A percentile compares a stretch with the other conserved stretches of the same genome.
These are phyloP conservation scores for Berberis thunbergii DNA, from an alignment of 164 flowering plant species.

Conservation along the genomic window DNA sequence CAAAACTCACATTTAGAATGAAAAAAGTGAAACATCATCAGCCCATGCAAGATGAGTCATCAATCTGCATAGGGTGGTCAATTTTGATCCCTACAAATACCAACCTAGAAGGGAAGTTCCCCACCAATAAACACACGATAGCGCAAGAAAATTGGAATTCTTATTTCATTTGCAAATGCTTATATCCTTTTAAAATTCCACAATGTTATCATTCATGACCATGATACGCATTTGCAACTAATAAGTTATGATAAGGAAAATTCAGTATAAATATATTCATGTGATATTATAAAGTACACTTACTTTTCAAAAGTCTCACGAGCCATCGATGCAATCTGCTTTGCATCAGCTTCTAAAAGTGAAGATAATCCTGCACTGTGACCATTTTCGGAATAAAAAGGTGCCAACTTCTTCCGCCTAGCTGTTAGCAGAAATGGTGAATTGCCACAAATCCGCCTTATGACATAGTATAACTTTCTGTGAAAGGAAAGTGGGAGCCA, in stretches of 20 bases:
- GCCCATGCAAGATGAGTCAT: no score
- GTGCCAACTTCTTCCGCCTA: conserved; percentile 24
- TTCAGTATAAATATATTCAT: not conserved
- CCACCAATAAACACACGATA: no score
- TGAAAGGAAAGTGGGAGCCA: conserved; percentile 89
- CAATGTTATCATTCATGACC: no score
- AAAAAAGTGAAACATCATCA: no score
- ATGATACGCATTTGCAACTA: no score
- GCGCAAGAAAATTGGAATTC: no score
- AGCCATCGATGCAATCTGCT: conserved; percentile 64
- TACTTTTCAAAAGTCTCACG: conserved; percentile 81
- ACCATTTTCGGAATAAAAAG: conserved; percentile 40
- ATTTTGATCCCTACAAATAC: no score
- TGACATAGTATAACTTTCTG: conserved; percentile 39
- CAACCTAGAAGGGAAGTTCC: no score
- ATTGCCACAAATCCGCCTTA: conserved; percentile 44
- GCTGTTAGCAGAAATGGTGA: conserved; percentile 19
- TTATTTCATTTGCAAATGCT: no score
- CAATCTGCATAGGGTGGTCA: no score
- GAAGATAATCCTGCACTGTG: conserved; percentile 33
- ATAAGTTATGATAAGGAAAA: not conserved
- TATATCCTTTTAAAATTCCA: no score
- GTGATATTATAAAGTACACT: conserved; percentile 7
- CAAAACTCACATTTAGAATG: no score
- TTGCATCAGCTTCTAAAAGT: conserved; percentile 70